These are phyloP conservation scores for Chlamydomonas reinhardtii DNA, from an alignment of 163 green algal genomes.

Conservation along the genomic window DNA sequence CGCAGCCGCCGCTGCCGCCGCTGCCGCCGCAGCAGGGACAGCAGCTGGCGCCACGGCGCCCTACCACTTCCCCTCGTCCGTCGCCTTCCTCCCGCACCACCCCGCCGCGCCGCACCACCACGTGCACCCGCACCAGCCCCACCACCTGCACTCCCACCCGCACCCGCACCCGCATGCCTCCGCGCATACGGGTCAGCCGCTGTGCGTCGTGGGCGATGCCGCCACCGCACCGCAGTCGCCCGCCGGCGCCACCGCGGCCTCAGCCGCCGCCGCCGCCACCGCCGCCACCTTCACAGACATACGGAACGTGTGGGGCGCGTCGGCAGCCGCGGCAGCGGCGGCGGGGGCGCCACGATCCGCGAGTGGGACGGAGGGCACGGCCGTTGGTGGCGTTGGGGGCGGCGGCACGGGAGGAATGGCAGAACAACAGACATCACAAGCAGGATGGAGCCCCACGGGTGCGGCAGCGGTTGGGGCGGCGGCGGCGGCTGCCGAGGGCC, in stretches of 20 bases:
- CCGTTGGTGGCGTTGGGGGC: neutral
- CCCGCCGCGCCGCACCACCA: neutral
- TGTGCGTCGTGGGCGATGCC: neutral
- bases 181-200: neutral
- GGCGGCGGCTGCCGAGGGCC: constrained; percentile 12
- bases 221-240: constrained; percentile 25
- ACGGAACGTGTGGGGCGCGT: neutral
- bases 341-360: neutral
- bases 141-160: neutral
- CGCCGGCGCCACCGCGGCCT: neutral
- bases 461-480: neutral
- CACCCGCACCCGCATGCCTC: neutral
- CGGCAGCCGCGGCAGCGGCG: too few species aligned
- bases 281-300: constrained; percentile 5
- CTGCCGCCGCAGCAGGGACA: too few species aligned
- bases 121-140: neutral
- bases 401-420: neutral
- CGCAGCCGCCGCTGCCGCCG: neutral
- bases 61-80: constrained; percentile 18
- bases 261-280: neutral
- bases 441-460: neutral
- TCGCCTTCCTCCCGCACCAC: constrained; percentile 8
- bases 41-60: neutral
- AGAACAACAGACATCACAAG: neutral
- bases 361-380: constrained; percentile 2